Evolutionary conservation across 768 basidiomycete genomes (phyloP).

Genomic region (Infundibulicybe gibba): DNA sequence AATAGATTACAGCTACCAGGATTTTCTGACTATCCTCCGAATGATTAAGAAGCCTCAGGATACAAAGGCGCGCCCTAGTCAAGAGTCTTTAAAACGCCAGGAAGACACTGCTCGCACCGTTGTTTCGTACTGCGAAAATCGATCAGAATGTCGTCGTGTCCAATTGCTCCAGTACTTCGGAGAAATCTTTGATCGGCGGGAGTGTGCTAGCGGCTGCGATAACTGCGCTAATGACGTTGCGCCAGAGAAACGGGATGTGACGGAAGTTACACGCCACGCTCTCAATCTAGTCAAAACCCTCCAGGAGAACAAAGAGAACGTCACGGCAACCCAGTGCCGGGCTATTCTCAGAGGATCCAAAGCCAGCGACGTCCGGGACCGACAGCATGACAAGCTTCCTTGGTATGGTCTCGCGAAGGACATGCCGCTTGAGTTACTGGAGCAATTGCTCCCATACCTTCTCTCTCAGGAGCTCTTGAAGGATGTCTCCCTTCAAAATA

Average conservation of each 20-base stretch:
- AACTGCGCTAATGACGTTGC: constrained; percentile 63
- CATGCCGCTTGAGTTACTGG: constrained; percentile 49
- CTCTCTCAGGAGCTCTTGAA: constrained; percentile 44
- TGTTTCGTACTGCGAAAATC: constrained; percentile 76
- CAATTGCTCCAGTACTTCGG: constrained; percentile 87
- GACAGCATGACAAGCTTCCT: constrained; percentile 41
- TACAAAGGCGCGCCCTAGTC: constrained; percentile 31
- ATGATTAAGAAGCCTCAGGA: constrained; percentile 60
- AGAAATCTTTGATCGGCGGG: constrained; percentile 65
- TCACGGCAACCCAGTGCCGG: constrained; percentile 59
- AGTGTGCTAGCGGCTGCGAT: constrained; percentile 77
- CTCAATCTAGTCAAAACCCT: constrained; percentile 55
- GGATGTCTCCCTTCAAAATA: constrained; percentile 39
- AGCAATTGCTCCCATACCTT: constrained; percentile 62
- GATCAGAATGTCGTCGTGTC: constrained; percentile 80
- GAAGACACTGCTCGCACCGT: constrained; percentile 63
- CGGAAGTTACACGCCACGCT: constrained; percentile 48
- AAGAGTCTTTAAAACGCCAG: constrained; percentile 65
- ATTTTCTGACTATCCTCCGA: constrained; percentile 49
- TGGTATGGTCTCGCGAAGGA: constrained; percentile 53
- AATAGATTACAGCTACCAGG: constrained; percentile 63
- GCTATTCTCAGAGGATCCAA: constrained; percentile 67
- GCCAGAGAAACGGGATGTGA: constrained; percentile 53
- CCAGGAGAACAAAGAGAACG: constrained; percentile 34
- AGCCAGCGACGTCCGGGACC: constrained; percentile 37